phyloP scores from a whole-genome alignment of 495 filamentous ascomycete genomes.

The Penicillium mononematosum region DNA sequence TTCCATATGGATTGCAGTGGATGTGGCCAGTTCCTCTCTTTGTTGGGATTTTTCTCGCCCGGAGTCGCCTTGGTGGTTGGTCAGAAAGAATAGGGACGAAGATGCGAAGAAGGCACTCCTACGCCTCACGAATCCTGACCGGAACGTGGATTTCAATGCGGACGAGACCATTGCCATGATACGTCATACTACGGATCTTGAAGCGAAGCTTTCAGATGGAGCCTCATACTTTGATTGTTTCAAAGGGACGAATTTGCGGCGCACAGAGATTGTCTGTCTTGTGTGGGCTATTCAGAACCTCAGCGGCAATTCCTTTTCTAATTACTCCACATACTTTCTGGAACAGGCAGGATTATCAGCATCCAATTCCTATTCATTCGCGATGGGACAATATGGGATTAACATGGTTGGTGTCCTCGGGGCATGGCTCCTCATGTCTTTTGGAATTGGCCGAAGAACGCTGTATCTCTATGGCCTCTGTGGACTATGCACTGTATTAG shows the following conservation, averaged over 20 bases:
- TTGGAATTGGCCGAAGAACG: not conserved
- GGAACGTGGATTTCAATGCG: not conserved
- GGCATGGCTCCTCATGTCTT: not conserved
- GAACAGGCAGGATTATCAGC: not conserved
- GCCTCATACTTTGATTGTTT: not conserved
- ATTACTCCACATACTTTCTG: not conserved
- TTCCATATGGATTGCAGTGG: slow-evolving; percentile 58
- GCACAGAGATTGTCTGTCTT: not conserved
- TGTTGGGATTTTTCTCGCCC: slow-evolving; percentile 39
- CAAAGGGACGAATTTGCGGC: not conserved
- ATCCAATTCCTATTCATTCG: not conserved
- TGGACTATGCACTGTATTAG: not conserved
- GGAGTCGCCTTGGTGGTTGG: slow-evolving; percentile 50
- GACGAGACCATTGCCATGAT: not conserved
- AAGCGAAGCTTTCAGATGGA: not conserved
- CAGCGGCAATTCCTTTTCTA: not conserved
- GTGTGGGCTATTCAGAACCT: not conserved
- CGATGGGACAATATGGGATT: not conserved
- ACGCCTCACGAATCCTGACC: not conserved
- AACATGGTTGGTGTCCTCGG: not conserved
- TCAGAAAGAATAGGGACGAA: slow-evolving; percentile 33
- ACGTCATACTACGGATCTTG: not conserved
- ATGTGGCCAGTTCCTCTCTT: slow-evolving; percentile 51
- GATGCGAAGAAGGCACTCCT: slow-evolving; percentile 49
- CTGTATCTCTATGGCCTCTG: not conserved